Base-by-base conservation (phyloP, 495 filamentous ascomycete genomes). In the Penicillium subrubescens region DNA sequence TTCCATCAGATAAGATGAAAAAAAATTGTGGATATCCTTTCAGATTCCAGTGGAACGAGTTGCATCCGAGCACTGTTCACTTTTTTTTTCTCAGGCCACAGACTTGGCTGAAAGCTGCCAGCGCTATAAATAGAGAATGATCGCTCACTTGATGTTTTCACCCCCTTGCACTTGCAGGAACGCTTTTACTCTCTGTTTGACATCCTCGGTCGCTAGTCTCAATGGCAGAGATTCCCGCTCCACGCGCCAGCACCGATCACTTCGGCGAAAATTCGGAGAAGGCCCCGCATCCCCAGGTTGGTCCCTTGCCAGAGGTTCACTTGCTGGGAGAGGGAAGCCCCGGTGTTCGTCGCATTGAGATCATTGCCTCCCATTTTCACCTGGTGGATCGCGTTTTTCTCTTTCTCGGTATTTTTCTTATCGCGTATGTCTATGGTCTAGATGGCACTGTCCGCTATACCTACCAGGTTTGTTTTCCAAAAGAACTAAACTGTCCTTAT, bases 391-490 rank as follows among this genome's bases (percentile, higher is more conserved):
- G 81, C n/a, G 56, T 82, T 43, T 70, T 71, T 44, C 70, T 85
- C 43, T 85, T 85, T 71, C 39, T 76, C 12, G 69, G 79, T 21
- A 67, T 84, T 58, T 85, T 84, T 63, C 62, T 86, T 10, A 72
- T 84, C 48, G 81, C 82, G 5, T 86, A 84, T 65, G 80, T 77
- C 35, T 86, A 86, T 58, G 77, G 79, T 12, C 68, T 86, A n/a
- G 83, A 86, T 64, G 82, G 83, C 34, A 74, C 64, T 1, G 73
- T 85, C 39, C 76, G 83, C 8, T 79, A 79, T 48, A 72, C 78
- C 3, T 86, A 83, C 64, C 84, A 86, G 76, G 79, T 79, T 8
- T 21, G 62, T 46, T 15, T 52, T 25, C 19, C 1, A 43, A 23
- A 10, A 2, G 11, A 3, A 14, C 15, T 25, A 12, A 21, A 3